These are phyloP conservation scores for Diaporthe caulivora DNA, from an alignment of 2,329 filamentous ascomycete genomes.

Conservation along the genomic window DNA sequence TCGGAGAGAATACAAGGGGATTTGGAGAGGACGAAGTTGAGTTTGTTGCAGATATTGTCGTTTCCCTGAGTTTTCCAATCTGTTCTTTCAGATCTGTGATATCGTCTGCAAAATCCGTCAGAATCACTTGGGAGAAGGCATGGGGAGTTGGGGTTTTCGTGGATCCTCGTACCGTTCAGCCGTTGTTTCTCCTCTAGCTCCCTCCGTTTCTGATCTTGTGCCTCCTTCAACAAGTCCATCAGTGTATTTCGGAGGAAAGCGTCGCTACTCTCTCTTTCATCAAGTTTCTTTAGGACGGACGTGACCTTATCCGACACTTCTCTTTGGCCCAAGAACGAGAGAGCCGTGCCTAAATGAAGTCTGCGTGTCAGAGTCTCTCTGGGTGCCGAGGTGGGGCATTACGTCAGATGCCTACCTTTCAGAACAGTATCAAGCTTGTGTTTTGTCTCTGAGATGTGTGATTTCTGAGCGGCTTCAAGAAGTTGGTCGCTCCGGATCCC, in stretches of 20 bases:
- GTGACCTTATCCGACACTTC: neutral
- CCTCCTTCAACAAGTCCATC: neutral
- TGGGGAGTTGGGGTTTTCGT: neutral
- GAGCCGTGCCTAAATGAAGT: neutral
- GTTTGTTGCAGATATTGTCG: neutral
- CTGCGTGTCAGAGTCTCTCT: neutral
- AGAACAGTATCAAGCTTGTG: neutral
- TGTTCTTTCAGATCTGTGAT: neutral
- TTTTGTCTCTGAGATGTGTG: neutral
- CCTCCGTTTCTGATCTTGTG: neutral
- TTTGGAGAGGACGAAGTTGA: neutral
- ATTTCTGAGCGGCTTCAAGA: neutral
- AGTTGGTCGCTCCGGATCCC: neutral
- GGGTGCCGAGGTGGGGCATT: too few species aligned
- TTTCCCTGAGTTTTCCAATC: neutral
- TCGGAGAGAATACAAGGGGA: too few species aligned
- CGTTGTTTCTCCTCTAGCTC: neutral
- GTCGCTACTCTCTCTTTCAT: neutral
- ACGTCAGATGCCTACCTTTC: neutral
- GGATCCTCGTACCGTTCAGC: neutral
- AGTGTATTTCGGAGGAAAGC: neutral
- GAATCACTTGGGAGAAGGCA: neutral
- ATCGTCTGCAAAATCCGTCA: neutral
- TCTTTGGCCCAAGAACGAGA: conserved; percentile 1
- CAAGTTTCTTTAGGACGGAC: neutral